Percentiles rank a stretch among this genome's conserved stretches.
phyloP scores from a whole-genome alignment of 2,329 filamentous ascomycete species.

The Microsporum canis region DNA sequence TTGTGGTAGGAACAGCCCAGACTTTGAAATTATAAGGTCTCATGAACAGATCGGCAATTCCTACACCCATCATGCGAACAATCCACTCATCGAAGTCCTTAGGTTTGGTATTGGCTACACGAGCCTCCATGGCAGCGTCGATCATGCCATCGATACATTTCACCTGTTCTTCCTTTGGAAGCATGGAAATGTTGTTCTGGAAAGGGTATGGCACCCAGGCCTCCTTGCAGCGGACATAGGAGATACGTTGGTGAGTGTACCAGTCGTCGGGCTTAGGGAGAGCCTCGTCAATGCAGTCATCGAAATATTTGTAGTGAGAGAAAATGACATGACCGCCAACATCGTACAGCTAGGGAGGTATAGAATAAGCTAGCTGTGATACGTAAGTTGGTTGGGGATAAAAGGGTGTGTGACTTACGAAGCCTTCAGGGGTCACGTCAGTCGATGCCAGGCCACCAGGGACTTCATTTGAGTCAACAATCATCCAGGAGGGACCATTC shows the following conservation, averaged over 20 bases:
- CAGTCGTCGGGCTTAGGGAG: conserved; percentile 89
- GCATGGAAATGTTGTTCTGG: conserved; percentile 99
- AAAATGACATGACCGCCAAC: conserved; percentile 98
- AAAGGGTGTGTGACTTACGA: conserved; percentile 55
- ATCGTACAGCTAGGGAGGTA: conserved; percentile 70
- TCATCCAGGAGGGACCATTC: conserved; percentile 91
- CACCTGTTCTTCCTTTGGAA: conserved; percentile 95
- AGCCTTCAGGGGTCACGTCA: conserved; percentile 88
- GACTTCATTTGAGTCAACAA: conserved; percentile 81
- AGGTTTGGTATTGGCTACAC: conserved; percentile 73
- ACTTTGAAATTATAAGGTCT: conserved; percentile 99
- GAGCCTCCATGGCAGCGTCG: conserved; percentile 68
- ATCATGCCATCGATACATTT: conserved; percentile 91
- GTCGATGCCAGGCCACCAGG: conserved; percentile 94
- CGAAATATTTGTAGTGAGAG: conserved; percentile 99
- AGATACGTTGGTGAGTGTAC: conserved; percentile 97
- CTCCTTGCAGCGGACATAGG: conserved; percentile 93
- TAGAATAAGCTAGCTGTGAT: background rate
- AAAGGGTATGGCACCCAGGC: conserved; percentile 98
- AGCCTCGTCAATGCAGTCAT: conserved; percentile 95
- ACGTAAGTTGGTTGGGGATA: background rate
- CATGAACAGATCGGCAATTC: conserved; percentile 95
- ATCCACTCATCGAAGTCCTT: conserved; percentile 99
- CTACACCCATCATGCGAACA: conserved; percentile 75
- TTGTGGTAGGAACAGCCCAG: conserved; percentile 95